Base-by-base conservation (phyloP, 129 eudicot genomes). In the Chrysanthemum seticuspe region DNA sequence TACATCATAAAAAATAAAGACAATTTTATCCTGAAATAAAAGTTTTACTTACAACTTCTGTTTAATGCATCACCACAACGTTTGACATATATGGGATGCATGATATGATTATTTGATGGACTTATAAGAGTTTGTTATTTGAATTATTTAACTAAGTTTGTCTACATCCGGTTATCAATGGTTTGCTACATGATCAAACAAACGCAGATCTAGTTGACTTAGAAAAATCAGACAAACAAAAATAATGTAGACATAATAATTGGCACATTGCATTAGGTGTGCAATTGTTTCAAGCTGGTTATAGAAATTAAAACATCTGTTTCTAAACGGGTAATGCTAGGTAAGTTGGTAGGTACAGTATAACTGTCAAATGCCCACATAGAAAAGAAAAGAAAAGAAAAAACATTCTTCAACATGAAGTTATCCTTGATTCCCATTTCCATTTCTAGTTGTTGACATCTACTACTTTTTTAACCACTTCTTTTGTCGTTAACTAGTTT, bases 231-330 rank as follows among this genome's bases (percentile, higher is more conserved):
- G 8, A 47, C 16, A 40, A 23, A 13, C 72, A 9, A 15, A 53
- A 53, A 53, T 14, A 72, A 44, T 58, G 16, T 53, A 19, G 19
- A 56, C 73, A 23, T 15, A 67, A 67, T 45, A 29, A 29, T 44
- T 67, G 54, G 49, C 59, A 23, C 56, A 55, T 61, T 72, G 12
- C 47, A 29, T 74, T 76, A 48, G 80, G 49, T 76, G 80, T 58
- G 80, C 80, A 58, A 59, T 59, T 67, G 53, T 68, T 68, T 76
- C 80, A 76, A 76, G 74, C 80, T 76, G 80, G 80, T 76, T 67
- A 76, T 25, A 58, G 61, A 67, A 67, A 67, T 15, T 15, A 60
- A 76, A 76, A 76, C 80, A 76, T 76, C 80, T 48, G 57, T 21
- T 76, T 76, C 68, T 68, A 57, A 57, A 56, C 74, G 3, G 80